These are phyloP conservation scores for Scheffersomyces lignicola DNA, from an alignment of 1,139 yeast genomes.

Conservation along the genomic window DNA sequence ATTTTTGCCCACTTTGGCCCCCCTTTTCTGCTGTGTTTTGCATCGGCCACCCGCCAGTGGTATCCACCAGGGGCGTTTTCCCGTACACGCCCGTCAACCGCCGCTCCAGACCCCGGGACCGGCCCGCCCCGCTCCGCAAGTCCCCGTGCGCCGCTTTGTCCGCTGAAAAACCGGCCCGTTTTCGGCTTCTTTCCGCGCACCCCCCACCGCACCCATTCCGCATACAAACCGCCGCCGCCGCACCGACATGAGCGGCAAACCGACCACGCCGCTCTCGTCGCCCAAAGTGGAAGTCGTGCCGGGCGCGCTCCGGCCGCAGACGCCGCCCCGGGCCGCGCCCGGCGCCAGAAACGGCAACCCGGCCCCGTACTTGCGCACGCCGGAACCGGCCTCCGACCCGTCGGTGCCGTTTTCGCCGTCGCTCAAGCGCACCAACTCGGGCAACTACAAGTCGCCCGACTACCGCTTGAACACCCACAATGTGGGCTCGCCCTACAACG, in stretches of 20 bases:
- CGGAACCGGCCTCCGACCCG: constrained; percentile 19
- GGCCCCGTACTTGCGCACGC: constrained; percentile 29
- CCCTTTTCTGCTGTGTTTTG: too few species aligned
- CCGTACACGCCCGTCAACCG: too few species aligned
- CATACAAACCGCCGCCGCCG: not conserved
- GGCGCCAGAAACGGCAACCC: constrained; percentile 18
- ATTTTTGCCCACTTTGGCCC: too few species aligned
- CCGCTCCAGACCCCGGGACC: too few species aligned
- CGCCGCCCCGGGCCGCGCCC: constrained; percentile 3
- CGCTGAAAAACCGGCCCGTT: too few species aligned
- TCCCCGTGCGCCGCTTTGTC: too few species aligned
- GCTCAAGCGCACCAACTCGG: constrained; percentile 35
- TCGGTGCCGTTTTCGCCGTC: constrained; percentile 42
- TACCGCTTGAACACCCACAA: constrained; percentile 25
- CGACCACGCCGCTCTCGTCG: constrained; percentile 36
- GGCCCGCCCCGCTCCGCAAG: too few species aligned
- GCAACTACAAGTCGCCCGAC: constrained; percentile 34
- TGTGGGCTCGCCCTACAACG: constrained; percentile 30
- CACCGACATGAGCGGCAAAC: constrained; percentile 23
- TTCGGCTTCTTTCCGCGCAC: constrained; percentile 4
- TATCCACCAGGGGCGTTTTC: too few species aligned
- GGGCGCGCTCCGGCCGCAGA: not conserved
- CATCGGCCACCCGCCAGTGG: too few species aligned
- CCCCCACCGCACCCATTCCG: constrained; percentile 3
- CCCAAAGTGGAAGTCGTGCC: constrained; percentile 12